Evolutionary conservation across 805 yeast species (phyloP).

Genomic region (Candida verbasci): DNA sequence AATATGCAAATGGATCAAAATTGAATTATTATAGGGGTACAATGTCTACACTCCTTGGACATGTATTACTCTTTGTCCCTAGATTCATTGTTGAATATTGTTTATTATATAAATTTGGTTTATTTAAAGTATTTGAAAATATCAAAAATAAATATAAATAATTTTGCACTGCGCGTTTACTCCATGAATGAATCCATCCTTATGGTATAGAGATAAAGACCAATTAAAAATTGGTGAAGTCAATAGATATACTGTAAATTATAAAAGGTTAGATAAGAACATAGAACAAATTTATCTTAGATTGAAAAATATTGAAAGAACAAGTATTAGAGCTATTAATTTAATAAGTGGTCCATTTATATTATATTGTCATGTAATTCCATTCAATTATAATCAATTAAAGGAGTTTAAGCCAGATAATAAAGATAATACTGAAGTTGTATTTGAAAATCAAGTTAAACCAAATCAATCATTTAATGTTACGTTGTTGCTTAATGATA

Average conservation of each 20-base stretch:
- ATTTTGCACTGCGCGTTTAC: background rate
- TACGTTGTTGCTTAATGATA: slow-evolving; percentile 44
- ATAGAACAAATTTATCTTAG: slow-evolving; percentile 26
- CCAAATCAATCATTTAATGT: slow-evolving; percentile 71
- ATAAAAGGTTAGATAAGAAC: slow-evolving; percentile 15
- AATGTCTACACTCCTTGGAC: slow-evolving; percentile 34
- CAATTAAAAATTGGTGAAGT: slow-evolving; percentile 36
- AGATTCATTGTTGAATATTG: slow-evolving; percentile 41
- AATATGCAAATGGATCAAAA: slow-evolving; percentile 19
- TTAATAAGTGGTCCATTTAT: slow-evolving; percentile 40
- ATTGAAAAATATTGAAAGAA: slow-evolving; percentile 34
- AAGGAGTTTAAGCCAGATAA: slow-evolving; percentile 20
- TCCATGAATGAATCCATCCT: slow-evolving; percentile 10
- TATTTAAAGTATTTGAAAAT: slow-evolving; percentile 20
- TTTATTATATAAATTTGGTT: slow-evolving; percentile 33
- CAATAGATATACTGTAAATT: slow-evolving; percentile 27
- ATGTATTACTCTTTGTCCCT: slow-evolving; percentile 38
- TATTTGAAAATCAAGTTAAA: slow-evolving; percentile 43
- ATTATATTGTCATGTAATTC: slow-evolving; percentile 41
- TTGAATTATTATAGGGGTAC: slow-evolving; percentile 58
- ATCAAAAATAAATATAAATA: slow-evolving; percentile 16
- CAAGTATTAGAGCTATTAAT: slow-evolving; percentile 37
- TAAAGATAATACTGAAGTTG: slow-evolving; percentile 25
- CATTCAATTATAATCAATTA: slow-evolving; percentile 26
- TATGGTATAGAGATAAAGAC: slow-evolving; percentile 36